Percentiles rank a stretch among this genome's conserved stretches.
phyloP scores from a whole-genome alignment of 306 rosid species.

The Begonia loranthoides region DNA sequence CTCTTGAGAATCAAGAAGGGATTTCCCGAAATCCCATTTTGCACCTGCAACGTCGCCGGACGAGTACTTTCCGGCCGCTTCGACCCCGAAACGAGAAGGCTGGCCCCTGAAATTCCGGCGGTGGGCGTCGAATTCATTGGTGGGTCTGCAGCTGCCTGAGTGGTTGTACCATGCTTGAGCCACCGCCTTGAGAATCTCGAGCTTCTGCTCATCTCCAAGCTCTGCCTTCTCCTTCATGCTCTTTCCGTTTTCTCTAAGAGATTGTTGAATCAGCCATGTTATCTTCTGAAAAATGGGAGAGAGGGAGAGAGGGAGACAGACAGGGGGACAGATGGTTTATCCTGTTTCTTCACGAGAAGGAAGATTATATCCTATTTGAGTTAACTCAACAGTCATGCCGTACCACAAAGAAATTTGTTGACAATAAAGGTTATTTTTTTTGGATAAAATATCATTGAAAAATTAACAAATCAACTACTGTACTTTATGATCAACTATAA shows the following conservation, averaged over 20 bases:
- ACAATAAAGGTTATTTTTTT: no score
- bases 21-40: conserved; percentile 60
- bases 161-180: conserved; percentile 80
- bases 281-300: conserved; percentile 3
- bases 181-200: conserved; percentile 76
- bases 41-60: not conserved
- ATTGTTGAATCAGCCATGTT: conserved; percentile 20
- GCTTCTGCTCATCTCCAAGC: conserved; percentile 14
- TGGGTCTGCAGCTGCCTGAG: conserved; percentile 35
- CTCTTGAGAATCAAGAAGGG: conserved; percentile 88
- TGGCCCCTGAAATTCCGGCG: conserved; percentile 30
- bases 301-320: no score
- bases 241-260: not conserved
- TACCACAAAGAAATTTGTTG: no score
- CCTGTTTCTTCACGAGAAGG: no score
- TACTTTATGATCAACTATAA: no score
- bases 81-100: conserved; percentile 57
- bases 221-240: conserved; percentile 44
- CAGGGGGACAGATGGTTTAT: no score
- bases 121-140: conserved; percentile 43
- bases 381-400: no score
- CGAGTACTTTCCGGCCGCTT: conserved; percentile 17
- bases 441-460: no score
- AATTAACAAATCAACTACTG: no score
- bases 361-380: no score